A percentile compares a stretch with the other conserved stretches of the same genome.
phyloP scores from a whole-genome alignment of 257 asterid genomes.

The Solanum lycopersicoides region DNA sequence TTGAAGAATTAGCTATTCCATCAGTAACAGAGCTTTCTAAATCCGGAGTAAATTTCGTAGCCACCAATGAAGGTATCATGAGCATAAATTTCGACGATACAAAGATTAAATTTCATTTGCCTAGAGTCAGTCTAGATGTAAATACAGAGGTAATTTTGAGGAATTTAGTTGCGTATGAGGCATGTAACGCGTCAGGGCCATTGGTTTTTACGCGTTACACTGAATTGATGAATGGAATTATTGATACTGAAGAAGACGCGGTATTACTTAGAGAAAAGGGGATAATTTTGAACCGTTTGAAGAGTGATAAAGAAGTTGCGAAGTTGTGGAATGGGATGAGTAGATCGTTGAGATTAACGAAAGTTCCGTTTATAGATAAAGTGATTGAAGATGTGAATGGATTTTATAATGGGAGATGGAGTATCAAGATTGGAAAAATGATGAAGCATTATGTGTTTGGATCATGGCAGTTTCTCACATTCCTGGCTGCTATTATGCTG shows the following conservation, averaged over 20 bases:
- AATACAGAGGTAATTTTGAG: constrained; percentile 19
- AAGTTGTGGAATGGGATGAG: constrained; percentile 34
- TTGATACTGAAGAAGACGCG: constrained; percentile 20
- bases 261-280: constrained; percentile 20
- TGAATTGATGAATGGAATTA: constrained; percentile 27
- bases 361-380: constrained; percentile 19
- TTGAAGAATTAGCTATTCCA: constrained; percentile 23
- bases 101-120: constrained; percentile 7
- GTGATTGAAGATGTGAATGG: constrained; percentile 21
- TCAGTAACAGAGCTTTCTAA: constrained; percentile 16
- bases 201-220: constrained; percentile 26
- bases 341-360: constrained; percentile 19
- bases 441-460: constrained; percentile 12
- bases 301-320: constrained; percentile 18
- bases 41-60: constrained; percentile 6
- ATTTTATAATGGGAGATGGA: constrained; percentile 14
- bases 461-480: constrained; percentile 21
- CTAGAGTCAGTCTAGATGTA: constrained; percentile 9
- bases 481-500: constrained; percentile 5
- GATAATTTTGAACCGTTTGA: constrained; percentile 18
- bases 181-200: constrained; percentile 19
- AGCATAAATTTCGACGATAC: constrained; percentile 9
- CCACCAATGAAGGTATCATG: constrained; percentile 8
- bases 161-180: constrained; percentile 31
- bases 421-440: background rate